Evolutionary conservation across 768 basidiomycete species (phyloP), one percentile per base, ranked within the genome.

Genomic region (Xerocomellus amylosporus): DNA sequence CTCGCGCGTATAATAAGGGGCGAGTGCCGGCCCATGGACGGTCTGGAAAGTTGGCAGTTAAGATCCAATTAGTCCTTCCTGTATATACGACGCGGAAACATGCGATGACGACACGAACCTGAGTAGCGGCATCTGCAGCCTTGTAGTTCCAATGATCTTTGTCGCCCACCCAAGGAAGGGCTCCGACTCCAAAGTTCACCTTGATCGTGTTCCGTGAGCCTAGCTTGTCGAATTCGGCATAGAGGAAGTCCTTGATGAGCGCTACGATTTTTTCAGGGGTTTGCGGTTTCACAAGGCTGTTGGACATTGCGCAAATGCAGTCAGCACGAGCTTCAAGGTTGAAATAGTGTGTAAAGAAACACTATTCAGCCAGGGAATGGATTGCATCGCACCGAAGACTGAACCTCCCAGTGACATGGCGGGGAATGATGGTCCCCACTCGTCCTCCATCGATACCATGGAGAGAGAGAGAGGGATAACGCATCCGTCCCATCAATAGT

Each of bases 141-240:
- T 84, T 77, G 71, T 85, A 96, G 70, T 90, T 94, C 90, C 88
- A 93, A 72, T 93, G 90, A 60, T 86, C 81, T 58, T 79, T 73
- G 64, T 87, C 80, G 8, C 86, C 83, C 9, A 93, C 74, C 93
- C 93, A 96, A 15, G 93, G 90, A 70, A 85, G 86, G 10, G 91
- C 93, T 30, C 85, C 88, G 52, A 86, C 80, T 28, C 85, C 64
- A 46, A 75, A 73, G 71, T 88, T 84, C 24, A 93, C 67, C 24
- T 74, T 75, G 57, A 93, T 70, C 62, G 72, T 86, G 77, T 88
- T 93, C 83, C 92, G 91, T 60, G 79, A 85, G 43, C 81, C 79
- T 28, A 95, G 80, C 72, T 90, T 89, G 15, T 79, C 82, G 62
- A 96, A 96, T 72, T 92, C 90, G 12, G 73, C 73, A 53, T 85